These are phyloP conservation scores for Saccharomyces hybrid DNA, from an alignment of 1,139 yeast genomes.

Conservation along the genomic window DNA sequence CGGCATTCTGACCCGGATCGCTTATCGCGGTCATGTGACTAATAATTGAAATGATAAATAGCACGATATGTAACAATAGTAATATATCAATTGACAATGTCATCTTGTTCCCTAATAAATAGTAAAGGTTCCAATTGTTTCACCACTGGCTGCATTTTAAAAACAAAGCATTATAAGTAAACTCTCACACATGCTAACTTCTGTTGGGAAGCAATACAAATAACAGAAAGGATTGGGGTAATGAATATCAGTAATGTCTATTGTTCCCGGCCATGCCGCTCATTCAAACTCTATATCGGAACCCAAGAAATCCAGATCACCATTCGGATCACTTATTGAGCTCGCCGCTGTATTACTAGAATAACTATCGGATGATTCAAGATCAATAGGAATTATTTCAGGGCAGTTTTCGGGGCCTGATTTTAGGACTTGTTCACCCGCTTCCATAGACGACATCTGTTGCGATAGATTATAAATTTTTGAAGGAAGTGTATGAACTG, in stretches of 20 bases:
- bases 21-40: neutral
- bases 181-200: neutral
- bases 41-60: neutral
- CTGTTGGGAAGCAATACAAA: neutral
- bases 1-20: neutral
- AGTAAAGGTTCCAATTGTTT: neutral
- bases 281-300: slow-evolving; percentile 20
- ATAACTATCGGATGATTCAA: neutral
- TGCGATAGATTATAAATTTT: neutral
- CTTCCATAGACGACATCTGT: neutral
- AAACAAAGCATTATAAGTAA: neutral
- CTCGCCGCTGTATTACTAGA: neutral
- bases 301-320: slow-evolving; percentile 15
- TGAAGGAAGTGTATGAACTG: neutral
- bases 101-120: neutral
- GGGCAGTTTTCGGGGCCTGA: neutral
- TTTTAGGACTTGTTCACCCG: neutral
- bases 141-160: neutral
- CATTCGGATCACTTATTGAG: neutral
- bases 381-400: neutral
- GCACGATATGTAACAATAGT: neutral
- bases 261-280: neutral
- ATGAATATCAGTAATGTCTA: neutral
- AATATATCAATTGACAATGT: neutral
- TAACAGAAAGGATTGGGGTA: neutral